A percentile compares a stretch with the other conserved stretches of the same genome.
Conservation (phyloP, 2,329 filamentous ascomycete species). For the Blastomyces gilchristii region DNA sequence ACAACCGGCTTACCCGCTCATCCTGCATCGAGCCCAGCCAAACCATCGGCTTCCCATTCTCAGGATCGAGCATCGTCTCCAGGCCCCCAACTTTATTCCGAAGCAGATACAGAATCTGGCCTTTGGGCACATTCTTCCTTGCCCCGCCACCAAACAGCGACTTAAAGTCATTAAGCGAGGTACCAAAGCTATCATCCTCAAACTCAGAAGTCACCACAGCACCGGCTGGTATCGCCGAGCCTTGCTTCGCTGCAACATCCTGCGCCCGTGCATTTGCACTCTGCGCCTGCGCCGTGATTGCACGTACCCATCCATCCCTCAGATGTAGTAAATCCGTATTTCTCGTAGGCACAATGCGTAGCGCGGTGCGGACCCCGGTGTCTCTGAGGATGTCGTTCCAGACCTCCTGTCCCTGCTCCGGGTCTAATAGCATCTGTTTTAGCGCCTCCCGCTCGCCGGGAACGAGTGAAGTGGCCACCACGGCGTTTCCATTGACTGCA, state of each 20-base stretch:
- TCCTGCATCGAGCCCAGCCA: constrained; percentile 64
- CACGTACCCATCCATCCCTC: constrained; percentile 80
- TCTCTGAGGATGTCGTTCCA: constrained; percentile 63
- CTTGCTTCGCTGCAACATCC: constrained; percentile 33
- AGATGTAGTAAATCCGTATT: constrained; percentile 92
- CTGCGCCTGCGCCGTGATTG: constrained; percentile 63
- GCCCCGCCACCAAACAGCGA: constrained; percentile 65
- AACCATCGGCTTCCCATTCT: constrained; percentile 38
- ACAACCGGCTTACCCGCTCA: constrained; percentile 64
- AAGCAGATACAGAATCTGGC: constrained; percentile 62
- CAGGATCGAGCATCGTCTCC: constrained; percentile 54
- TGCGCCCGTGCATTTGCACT: constrained; percentile 41
- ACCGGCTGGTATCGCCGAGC: constrained; percentile 36
- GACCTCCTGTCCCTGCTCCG: constrained; percentile 55
- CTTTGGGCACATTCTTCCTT: constrained; percentile 60
- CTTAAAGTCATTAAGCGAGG: constrained; percentile 68
- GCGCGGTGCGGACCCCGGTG: constrained; percentile 60
- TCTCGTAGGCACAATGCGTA: constrained; percentile 79
- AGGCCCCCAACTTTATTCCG: constrained; percentile 57
- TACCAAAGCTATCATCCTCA: constrained; percentile 65
- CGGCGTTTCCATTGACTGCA: constrained; percentile 43
- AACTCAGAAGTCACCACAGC: constrained; percentile 34
- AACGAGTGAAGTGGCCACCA: constrained; percentile 68
- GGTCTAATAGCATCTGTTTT: constrained; percentile 58
- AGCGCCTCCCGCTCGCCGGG: constrained; percentile 69